Conservation (phyloP, 768 basidiomycete species). For the Mrakia frigida region DNA sequence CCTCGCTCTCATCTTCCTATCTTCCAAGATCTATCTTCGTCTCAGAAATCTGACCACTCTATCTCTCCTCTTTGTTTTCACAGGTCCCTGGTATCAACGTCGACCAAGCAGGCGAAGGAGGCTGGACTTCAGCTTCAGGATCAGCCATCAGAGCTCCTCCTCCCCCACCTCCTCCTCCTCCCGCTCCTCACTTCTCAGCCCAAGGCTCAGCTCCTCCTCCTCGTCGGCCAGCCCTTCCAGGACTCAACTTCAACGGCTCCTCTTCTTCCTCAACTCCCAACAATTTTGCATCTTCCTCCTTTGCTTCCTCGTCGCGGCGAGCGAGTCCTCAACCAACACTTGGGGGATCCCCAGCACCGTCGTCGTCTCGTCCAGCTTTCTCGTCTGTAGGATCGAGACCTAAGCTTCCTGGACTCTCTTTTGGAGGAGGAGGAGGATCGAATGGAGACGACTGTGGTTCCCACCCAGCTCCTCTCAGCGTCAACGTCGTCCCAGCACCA, state of each 20-base stretch:
- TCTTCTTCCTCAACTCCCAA: background rate
- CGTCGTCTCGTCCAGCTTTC: conserved; percentile 22
- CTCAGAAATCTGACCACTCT: background rate
- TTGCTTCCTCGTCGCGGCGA: background rate
- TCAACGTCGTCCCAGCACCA: background rate
- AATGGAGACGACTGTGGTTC: too few species aligned
- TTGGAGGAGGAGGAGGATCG: background rate
- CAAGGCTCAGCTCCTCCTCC: conserved; percentile 5
- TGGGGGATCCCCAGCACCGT: conserved; percentile 24
- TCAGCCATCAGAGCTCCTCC: background rate
- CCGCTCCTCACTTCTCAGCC: conserved; percentile 19
- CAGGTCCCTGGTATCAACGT: conserved; percentile 40
- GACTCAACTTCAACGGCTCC: background rate
- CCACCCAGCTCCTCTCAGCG: conserved; percentile 29
- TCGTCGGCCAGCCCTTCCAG: conserved; percentile 9
- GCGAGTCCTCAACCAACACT: conserved; percentile 3
- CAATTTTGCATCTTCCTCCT: background rate
- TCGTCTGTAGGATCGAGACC: conserved; percentile 29
- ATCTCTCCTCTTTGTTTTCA: background rate
- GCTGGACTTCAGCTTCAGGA: conserved; percentile 37
- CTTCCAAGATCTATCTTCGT: background rate
- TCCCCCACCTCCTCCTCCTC: conserved; percentile 33
- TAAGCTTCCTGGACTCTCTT: conserved; percentile 36
- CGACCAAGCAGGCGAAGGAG: conserved; percentile 39
- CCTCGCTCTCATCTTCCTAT: too few species aligned